phyloP scores from a whole-genome alignment of 129 eudicot genomes.

The Lactuca saligna region DNA sequence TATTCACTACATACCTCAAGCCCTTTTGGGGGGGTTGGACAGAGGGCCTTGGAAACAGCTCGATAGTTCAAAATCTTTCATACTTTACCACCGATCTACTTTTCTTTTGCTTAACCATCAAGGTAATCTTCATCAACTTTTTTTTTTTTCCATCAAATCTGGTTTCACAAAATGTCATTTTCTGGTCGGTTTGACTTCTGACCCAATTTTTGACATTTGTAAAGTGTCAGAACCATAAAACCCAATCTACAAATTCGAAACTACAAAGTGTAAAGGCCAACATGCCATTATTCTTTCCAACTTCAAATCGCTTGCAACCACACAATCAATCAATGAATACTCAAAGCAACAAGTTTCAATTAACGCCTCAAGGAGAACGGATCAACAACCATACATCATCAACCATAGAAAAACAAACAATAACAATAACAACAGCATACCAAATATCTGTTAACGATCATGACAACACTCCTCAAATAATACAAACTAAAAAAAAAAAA shows the following conservation, averaged over 20 bases:
- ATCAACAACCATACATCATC: conserved; percentile 25
- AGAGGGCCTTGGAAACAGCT: background rate
- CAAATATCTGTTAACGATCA: conserved; percentile 24
- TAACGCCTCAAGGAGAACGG: conserved; percentile 21
- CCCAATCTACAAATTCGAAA: background rate
- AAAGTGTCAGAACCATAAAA: conserved; percentile 10
- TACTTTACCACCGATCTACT: background rate
- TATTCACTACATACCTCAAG: background rate
- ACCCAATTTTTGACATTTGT: background rate
- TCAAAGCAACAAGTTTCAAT: conserved; percentile 8
- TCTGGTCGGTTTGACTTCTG: conserved; percentile 17
- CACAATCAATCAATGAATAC: conserved; percentile 1
- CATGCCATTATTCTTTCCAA: conserved; percentile 11
- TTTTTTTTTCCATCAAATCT: conserved; percentile 16
- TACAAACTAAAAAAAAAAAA: conserved; percentile 19
- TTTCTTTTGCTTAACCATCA: conserved; percentile 33
- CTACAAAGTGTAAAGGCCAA: conserved; percentile 10
- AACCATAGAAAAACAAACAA: conserved; percentile 21
- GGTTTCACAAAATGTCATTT: conserved; percentile 9
- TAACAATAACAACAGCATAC: conserved; percentile 20
- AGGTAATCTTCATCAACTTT: conserved; percentile 21
- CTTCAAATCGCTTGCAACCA: conserved; percentile 3
- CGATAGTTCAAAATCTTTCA: background rate
- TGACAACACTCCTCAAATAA: conserved; percentile 4
- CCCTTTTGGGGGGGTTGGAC: background rate